These are phyloP conservation scores for Chloris gayana DNA, from an alignment of 176 grass and related monocot species.

Conservation along the genomic window DNA sequence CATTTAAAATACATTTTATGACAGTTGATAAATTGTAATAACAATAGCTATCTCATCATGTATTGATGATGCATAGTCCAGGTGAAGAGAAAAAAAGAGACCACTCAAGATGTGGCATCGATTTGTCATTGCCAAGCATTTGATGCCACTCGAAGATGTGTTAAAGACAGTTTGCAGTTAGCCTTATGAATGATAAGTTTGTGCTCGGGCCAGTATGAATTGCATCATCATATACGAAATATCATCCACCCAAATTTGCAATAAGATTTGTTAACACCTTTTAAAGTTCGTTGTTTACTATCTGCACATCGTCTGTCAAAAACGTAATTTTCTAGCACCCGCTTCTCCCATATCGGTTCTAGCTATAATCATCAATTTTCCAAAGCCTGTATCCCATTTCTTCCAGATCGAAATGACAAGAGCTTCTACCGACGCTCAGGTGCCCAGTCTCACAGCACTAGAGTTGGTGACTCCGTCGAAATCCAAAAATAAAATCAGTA, in stretches of 20 bases:
- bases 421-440: not conserved
- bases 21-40: slow-evolving; percentile 39
- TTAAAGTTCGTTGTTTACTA: not conserved
- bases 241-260: not conserved
- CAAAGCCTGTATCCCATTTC: not conserved
- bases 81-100: not conserved
- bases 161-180: too few relatives aligned
- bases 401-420: not conserved
- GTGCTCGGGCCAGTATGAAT: not conserved
- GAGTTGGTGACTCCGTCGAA: not conserved
- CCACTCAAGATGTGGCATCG: not conserved
- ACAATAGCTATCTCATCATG: slow-evolving; percentile 25
- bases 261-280: not conserved
- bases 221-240: not conserved
- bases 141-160: not conserved
- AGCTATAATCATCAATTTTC: not conserved
- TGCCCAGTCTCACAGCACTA: not conserved
- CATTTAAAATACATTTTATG: slow-evolving; percentile 30
- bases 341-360: not conserved
- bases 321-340: not conserved
- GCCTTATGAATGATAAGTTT: too few relatives aligned
- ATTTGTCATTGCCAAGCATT: slow-evolving; percentile 18
- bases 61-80: slow-evolving; percentile 12
- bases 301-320: not conserved
- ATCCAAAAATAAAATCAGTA: not conserved